phyloP scores from a whole-genome alignment of 345 rosid genomes.

The sweet orange (Citrus sinensis) region DVS_A1.0 CM039164.1:24663001-24663500 shows the following conservation, averaged over 20 bases:
- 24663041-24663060: background rate
- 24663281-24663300: background rate
- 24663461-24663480: constrained; percentile 78
- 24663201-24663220: background rate
- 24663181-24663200: background rate
- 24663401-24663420: background rate
- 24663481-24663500: constrained; percentile 68
- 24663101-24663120: background rate
- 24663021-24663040: background rate
- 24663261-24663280: background rate
- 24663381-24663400: background rate
- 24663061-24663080: background rate
- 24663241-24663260: background rate
- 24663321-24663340: background rate
- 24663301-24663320: background rate
- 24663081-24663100: background rate
- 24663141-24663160: background rate
- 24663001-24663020: background rate
- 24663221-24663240: background rate
- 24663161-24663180: background rate
- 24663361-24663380: background rate
- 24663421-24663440: background rate
- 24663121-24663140: background rate
- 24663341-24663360: background rate
- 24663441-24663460: constrained; percentile 11